Evolutionary conservation across 768 basidiomycete genomes (phyloP).

Genomic region (Leccinum boreale): DNA sequence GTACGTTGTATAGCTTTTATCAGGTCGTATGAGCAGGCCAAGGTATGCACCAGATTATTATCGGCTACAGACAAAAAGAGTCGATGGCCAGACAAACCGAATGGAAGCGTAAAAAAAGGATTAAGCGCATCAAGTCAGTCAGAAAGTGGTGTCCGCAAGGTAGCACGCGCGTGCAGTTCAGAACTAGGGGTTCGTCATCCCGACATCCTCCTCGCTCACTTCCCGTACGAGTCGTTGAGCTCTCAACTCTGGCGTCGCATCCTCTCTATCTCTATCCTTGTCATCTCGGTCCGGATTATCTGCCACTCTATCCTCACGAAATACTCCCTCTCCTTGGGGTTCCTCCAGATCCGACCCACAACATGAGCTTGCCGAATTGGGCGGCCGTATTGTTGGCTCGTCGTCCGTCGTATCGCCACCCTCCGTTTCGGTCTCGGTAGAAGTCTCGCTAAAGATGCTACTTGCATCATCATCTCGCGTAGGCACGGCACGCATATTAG

Average conservation of each 20-base stretch:
- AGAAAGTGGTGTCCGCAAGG: neutral
- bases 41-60: conserved; percentile 29
- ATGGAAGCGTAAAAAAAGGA: neutral
- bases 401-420: conserved; percentile 68
- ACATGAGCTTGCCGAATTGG: conserved; percentile 38
- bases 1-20: conserved; percentile 23
- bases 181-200: conserved; percentile 30
- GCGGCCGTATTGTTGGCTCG: conserved; percentile 75
- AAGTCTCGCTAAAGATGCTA: conserved; percentile 37
- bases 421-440: conserved; percentile 48
- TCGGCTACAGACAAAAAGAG: conserved; percentile 16
- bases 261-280: conserved; percentile 28
- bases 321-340: conserved; percentile 29
- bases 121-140: conserved; percentile 1
- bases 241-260: conserved; percentile 32
- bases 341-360: conserved; percentile 37
- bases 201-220: conserved; percentile 32
- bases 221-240: conserved; percentile 28
- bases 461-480: conserved; percentile 32
- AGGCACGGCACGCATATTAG: conserved; percentile 21
- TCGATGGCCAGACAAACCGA: conserved; percentile 13
- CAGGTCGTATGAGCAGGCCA: conserved; percentile 9
- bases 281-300: conserved; percentile 19
- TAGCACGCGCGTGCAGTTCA: neutral
- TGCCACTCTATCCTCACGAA: conserved; percentile 14